phyloP scores from a whole-genome alignment of 2,329 filamentous ascomycete genomes.

The Aspergillus oerlinghausenensis region DNA sequence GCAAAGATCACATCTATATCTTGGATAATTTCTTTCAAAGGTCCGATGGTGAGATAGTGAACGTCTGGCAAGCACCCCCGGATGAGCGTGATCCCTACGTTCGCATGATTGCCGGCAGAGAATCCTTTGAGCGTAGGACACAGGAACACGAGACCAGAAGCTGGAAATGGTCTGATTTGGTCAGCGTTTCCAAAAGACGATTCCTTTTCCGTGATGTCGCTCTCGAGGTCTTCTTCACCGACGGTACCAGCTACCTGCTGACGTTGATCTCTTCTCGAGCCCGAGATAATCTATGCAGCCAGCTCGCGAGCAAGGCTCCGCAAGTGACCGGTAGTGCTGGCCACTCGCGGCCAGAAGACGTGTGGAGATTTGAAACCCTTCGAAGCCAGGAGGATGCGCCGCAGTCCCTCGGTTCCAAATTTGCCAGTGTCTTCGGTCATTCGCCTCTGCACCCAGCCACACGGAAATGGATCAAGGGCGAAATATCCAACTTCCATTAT shows the following conservation, averaged over 20 bases:
- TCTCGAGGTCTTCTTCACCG: slow-evolving; percentile 95
- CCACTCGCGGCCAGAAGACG: slow-evolving; percentile 74
- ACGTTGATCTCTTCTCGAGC: slow-evolving; percentile 70
- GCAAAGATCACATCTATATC: slow-evolving; percentile 87
- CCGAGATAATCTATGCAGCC: slow-evolving; percentile 75
- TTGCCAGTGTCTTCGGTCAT: slow-evolving; percentile 86
- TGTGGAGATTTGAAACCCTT: slow-evolving; percentile 85
- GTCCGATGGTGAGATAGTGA: slow-evolving; percentile 91
- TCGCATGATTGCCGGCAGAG: slow-evolving; percentile 80
- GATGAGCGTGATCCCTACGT: slow-evolving; percentile 95
- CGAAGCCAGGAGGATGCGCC: slow-evolving; percentile 61
- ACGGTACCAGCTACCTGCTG: slow-evolving; percentile 89
- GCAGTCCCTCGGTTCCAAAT: slow-evolving; percentile 74
- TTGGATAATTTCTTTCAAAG: slow-evolving; percentile 96
- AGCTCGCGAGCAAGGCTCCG: slow-evolving; percentile 72
- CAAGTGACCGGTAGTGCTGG: slow-evolving; percentile 68
- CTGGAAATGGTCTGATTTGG: slow-evolving; percentile 92
- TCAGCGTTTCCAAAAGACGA: slow-evolving; percentile 91
- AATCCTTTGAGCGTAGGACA: slow-evolving; percentile 56
- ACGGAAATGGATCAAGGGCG: slow-evolving; percentile 83
- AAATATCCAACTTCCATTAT: slow-evolving; percentile 98
- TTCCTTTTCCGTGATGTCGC: slow-evolving; percentile 95
- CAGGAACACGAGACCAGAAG: slow-evolving; percentile 76
- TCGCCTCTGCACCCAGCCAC: slow-evolving; percentile 78
- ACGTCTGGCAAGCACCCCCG: slow-evolving; percentile 85